These are phyloP conservation scores for Ananas comosus DNA, from an alignment of 176 grass and related monocot genomes.

Conservation along the genomic window DNA sequence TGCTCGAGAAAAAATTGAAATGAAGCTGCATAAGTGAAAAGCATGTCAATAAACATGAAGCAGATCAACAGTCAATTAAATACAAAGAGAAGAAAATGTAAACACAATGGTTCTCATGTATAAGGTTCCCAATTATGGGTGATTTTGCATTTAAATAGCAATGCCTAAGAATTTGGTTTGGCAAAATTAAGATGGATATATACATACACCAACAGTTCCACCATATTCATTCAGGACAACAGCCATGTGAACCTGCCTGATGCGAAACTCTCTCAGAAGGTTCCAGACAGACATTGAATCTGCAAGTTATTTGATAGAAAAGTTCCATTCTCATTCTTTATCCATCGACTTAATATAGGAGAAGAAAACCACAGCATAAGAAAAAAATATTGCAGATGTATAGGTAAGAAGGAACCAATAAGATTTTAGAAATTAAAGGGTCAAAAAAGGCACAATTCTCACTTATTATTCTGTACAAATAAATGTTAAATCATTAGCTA, in stretches of 20 bases:
- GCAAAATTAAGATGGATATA: not conserved
- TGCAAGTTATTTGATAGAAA: slow-evolving; percentile 23
- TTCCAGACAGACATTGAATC: slow-evolving; percentile 99
- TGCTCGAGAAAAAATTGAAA: too few relatives aligned
- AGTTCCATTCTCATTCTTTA: not conserved
- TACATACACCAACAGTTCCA: slow-evolving; percentile 90
- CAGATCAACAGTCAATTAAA: too few relatives aligned
- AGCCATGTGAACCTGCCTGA: slow-evolving; percentile 99
- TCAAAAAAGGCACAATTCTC: too few relatives aligned
- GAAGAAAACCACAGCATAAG: not conserved
- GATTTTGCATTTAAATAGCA: too few relatives aligned
- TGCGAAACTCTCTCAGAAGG: slow-evolving; percentile 82
- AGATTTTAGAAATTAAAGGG: not conserved
- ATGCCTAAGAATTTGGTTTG: not conserved
- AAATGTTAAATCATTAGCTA: too few relatives aligned
- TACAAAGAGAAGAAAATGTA: too few relatives aligned
- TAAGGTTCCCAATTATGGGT: too few relatives aligned
- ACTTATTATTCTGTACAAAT: too few relatives aligned
- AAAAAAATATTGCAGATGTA: not conserved
- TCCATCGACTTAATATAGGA: not conserved
- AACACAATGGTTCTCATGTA: too few relatives aligned
- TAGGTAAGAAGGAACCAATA: not conserved
- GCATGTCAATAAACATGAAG: too few relatives aligned
- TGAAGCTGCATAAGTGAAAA: too few relatives aligned
- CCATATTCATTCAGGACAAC: slow-evolving; percentile 98